phyloP scores from a whole-genome alignment of 1,139 yeast genomes.

The Saccharomyces hybrid region DNA sequence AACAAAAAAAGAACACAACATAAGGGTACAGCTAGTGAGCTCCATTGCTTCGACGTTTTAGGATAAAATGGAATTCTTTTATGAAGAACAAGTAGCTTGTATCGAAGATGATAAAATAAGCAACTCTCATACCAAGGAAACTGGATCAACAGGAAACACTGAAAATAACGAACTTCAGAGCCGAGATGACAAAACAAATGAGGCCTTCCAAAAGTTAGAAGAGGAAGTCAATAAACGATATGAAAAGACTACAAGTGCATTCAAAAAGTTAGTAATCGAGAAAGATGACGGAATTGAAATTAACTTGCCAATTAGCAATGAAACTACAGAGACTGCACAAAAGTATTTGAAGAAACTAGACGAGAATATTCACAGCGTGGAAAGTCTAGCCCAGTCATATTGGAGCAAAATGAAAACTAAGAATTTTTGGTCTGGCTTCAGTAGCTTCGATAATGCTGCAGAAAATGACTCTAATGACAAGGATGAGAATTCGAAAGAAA shows the following conservation, averaged over 20 bases:
- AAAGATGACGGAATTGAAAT: slow-evolving; percentile 20
- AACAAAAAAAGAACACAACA: not conserved
- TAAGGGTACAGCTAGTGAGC: not conserved
- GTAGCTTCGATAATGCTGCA: slow-evolving; percentile 16
- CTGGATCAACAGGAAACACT: slow-evolving; percentile 1
- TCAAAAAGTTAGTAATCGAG: slow-evolving; percentile 18
- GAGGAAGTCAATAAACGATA: slow-evolving; percentile 24
- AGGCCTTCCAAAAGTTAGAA: slow-evolving; percentile 32
- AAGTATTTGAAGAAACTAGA: slow-evolving; percentile 22
- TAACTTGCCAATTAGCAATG: slow-evolving; percentile 19
- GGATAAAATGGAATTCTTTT: slow-evolving; percentile 21
- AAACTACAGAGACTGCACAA: slow-evolving; percentile 25
- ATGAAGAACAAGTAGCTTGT: slow-evolving; percentile 19
- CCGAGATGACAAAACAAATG: slow-evolving; percentile 13
- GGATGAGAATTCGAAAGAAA: slow-evolving; percentile 23
- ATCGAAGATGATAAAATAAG: not conserved
- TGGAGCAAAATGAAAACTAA: slow-evolving; percentile 25
- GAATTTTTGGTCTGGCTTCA: slow-evolving; percentile 25
- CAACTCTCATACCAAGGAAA: not conserved
- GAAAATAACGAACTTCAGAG: not conserved
- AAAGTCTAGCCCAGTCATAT: slow-evolving; percentile 23
- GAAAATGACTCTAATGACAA: slow-evolving; percentile 3
- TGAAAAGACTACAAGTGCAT: slow-evolving; percentile 22
- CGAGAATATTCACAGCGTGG: slow-evolving; percentile 24
- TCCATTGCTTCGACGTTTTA: not conserved